Percentiles rank a stretch among this genome's conserved stretches.
Conservation (phyloP, 2,329 filamentous ascomycete genomes). For the Diaporthe citrichinensis region DNA sequence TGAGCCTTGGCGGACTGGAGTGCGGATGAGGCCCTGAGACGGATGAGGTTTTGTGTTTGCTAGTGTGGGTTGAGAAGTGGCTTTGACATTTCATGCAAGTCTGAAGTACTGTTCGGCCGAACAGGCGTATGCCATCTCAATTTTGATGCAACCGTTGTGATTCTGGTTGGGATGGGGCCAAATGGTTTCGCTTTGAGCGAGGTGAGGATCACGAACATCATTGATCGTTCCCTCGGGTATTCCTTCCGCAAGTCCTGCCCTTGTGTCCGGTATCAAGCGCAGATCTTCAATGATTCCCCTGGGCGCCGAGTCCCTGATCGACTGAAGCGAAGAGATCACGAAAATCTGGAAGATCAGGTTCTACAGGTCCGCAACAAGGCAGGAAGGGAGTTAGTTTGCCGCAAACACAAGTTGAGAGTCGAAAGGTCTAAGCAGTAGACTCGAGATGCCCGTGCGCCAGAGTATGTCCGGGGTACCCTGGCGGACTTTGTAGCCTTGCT, state of each 20-base stretch:
- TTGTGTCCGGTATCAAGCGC: not conserved
- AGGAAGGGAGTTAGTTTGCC: not conserved
- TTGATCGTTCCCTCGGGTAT: not conserved
- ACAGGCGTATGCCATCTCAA: slow-evolving; percentile 35
- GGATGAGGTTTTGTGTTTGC: slow-evolving; percentile 38
- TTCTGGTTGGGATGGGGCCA: slow-evolving; percentile 21
- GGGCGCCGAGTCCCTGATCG: slow-evolving; percentile 6
- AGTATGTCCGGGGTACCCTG: not conserved
- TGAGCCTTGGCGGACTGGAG: slow-evolving; percentile 57
- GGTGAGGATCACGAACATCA: slow-evolving; percentile 26
- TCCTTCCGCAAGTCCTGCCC: slow-evolving; percentile 5
- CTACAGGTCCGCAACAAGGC: not conserved
- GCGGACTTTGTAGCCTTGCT: not conserved
- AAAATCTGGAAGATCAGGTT: slow-evolving; percentile 19
- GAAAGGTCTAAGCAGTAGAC: not conserved
- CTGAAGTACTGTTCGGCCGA: slow-evolving; percentile 8
- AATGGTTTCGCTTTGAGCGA: not conserved
- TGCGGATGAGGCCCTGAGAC: slow-evolving; percentile 51
- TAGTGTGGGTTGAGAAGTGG: slow-evolving; percentile 34
- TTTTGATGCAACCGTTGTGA: slow-evolving; percentile 27
- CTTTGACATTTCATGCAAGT: slow-evolving; percentile 30
- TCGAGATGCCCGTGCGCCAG: slow-evolving; percentile 8
- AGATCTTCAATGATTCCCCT: slow-evolving; percentile 1
- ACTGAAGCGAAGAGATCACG: slow-evolving; percentile 23
- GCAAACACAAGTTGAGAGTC: not conserved